Evolutionary conservation across 192 early-diverging fungal genomes (phyloP).

Genomic region (Piromyces sp.): DNA sequence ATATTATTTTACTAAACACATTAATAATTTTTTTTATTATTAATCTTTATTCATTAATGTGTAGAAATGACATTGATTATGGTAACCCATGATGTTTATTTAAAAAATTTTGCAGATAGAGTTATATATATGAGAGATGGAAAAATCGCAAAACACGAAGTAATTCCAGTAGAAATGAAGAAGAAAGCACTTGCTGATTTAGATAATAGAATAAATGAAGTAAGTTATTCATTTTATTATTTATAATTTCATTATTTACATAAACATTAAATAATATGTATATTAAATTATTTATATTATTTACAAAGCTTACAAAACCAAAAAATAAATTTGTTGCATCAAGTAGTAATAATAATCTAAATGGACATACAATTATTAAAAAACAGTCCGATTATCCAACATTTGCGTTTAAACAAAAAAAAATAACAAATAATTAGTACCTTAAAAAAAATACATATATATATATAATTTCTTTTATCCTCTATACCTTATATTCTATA

Average conservation of each 20-base stretch:
- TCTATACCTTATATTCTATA: no score
- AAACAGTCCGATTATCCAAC: background rate
- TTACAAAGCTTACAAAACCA: background rate
- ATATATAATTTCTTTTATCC: no score
- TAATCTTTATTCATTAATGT: no score
- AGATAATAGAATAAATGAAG: background rate
- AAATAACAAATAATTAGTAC: no score
- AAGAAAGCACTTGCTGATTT: background rate
- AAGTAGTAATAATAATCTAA: background rate
- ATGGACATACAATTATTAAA: background rate
- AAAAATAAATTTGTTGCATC: background rate
- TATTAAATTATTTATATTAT: no score
- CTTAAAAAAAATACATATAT: no score
- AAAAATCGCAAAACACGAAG: background rate
- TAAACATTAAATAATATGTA: no score
- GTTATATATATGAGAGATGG: conserved; percentile 17
- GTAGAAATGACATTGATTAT: conserved; percentile 13
- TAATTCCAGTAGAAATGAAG: background rate
- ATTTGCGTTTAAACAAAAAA: background rate
- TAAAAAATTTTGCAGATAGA: conserved; percentile 11
- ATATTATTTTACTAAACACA: no score
- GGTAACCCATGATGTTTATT: conserved; percentile 14
- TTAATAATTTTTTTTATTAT: no score
- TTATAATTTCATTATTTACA: no score
- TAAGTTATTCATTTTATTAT: background rate